Percentiles rank a stretch among this genome's conserved stretches.
Conservation (phyloP, 257 asterid species). For the Solanum pennellii region DNA sequence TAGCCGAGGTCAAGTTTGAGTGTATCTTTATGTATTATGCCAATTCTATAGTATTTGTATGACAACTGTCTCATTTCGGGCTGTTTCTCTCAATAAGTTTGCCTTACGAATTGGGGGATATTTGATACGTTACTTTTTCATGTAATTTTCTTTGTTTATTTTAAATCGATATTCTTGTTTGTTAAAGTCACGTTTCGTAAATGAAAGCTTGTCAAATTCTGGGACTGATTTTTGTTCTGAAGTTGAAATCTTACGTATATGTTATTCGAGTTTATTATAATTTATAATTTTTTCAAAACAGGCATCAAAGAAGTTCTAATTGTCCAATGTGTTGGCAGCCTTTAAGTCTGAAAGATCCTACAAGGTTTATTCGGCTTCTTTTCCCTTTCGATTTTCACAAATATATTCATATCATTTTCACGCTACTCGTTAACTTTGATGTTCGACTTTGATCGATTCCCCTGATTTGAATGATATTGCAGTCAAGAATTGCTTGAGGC, state of each 20-base stretch:
- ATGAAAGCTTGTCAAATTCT: neutral
- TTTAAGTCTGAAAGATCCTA: constrained; percentile 74
- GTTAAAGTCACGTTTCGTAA: neutral
- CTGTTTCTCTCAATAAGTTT: neutral
- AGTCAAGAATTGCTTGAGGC: constrained; percentile 93
- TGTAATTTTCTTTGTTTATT: neutral
- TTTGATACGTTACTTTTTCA: neutral
- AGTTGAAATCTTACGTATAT: neutral
- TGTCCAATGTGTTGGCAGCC: constrained; percentile 98
- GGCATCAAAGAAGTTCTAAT: constrained; percentile 95
- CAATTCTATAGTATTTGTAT: neutral
- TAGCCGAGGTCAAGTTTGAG: neutral
- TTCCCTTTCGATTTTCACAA: neutral
- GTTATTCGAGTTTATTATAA: neutral
- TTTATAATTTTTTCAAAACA: constrained; percentile 7
- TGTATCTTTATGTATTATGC: neutral
- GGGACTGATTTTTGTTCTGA: neutral
- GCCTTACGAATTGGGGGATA: neutral
- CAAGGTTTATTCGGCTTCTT: constrained; percentile 20
- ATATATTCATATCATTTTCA: neutral
- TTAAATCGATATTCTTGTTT: neutral
- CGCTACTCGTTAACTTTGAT: neutral
- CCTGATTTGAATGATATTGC: constrained; percentile 1
- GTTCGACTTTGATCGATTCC: neutral
- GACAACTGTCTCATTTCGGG: neutral